Evolutionary conservation across 768 basidiomycete genomes (phyloP), one percentile per base, ranked within the genome.

Genomic region (Boletus tylopilopsis): DNA sequence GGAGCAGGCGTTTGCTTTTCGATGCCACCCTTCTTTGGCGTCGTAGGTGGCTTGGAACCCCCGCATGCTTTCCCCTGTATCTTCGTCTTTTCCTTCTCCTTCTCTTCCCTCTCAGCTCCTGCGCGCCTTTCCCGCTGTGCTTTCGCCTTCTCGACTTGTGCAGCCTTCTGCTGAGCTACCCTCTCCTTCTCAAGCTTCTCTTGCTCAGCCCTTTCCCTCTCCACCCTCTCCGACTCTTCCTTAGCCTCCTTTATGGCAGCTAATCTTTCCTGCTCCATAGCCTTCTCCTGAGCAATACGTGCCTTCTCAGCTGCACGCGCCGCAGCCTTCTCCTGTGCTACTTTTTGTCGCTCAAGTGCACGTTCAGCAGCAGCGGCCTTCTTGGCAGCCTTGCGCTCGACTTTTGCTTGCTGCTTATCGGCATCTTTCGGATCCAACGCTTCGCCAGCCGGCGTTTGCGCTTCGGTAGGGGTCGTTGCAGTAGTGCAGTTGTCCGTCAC

Each of bases 361-460:
- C 82, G 82, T 56, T 84, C 82, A 1, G 71, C 74, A 4, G 81
- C 81, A 5, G 75, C 80, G 11, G 75, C 80, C 57, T 83, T 84
- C 71, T 81, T 87, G 16, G 76, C 79, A 27, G 81, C 81, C 55
- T 81, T 85, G 38, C 79, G 79, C 36, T 81, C 79, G 2, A 76
- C 74, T 58, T 81, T 87, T 54, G 76, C 79, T 54, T 75, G 75
- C 15, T 71, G 70, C 50, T 81, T 76, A 51, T 63, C 59, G 49
- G 66, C 63, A 44, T 70, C 62, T 38, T 68, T 63, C 16, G 67
- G 50, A 33, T 67, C 67, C 37, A 68, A 60, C n/a, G n/a, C 18
- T 8, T 58, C 66, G 32, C 24, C 42, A 19, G 21, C 23, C 23
- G 43, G 50, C 3, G 25, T 48, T 43, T 56, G 65, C 13, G 64